phyloP scores from a whole-genome alignment of 2,329 filamentous ascomycete species.

The Talaromyces pinophilus region DNA sequence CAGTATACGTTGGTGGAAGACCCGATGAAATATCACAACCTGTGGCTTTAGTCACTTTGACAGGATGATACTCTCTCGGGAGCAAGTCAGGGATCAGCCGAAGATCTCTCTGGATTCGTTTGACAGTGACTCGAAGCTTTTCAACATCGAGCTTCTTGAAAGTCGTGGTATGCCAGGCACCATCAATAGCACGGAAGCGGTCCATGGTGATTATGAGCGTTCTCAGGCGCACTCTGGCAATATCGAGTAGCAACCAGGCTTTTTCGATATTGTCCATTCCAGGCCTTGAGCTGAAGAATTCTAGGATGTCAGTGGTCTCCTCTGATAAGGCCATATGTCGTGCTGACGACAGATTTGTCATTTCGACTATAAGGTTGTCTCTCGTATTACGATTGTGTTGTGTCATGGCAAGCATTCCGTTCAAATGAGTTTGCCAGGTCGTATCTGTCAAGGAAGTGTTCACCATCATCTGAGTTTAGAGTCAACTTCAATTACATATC shows the following conservation, averaged over 20 bases:
- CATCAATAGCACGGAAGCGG: not conserved
- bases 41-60: not conserved
- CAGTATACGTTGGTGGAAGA: not conserved
- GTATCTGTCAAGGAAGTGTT: not conserved
- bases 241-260: slow-evolving; percentile 8
- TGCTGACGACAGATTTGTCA: not conserved
- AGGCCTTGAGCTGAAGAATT: not conserved
- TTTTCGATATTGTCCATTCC: not conserved
- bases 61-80: slow-evolving; percentile 2
- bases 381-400: not conserved
- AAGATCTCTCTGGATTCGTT: slow-evolving; percentile 3
- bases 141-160: slow-evolving; percentile 9
- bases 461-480: not conserved
- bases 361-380: not conserved
- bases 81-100: not conserved
- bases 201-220: not conserved
- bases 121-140: slow-evolving; percentile 1
- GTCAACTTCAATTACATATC: not conserved
- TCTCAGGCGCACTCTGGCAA: not conserved
- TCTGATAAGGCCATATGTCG: not conserved
- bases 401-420: slow-evolving; percentile 13
- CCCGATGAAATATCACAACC: not conserved
- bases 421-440: slow-evolving; percentile 12
- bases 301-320: not conserved
- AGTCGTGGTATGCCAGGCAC: not conserved